phyloP scores from a whole-genome alignment of 2,329 filamentous ascomycete species.

The Cercospora nicotianae region DNA sequence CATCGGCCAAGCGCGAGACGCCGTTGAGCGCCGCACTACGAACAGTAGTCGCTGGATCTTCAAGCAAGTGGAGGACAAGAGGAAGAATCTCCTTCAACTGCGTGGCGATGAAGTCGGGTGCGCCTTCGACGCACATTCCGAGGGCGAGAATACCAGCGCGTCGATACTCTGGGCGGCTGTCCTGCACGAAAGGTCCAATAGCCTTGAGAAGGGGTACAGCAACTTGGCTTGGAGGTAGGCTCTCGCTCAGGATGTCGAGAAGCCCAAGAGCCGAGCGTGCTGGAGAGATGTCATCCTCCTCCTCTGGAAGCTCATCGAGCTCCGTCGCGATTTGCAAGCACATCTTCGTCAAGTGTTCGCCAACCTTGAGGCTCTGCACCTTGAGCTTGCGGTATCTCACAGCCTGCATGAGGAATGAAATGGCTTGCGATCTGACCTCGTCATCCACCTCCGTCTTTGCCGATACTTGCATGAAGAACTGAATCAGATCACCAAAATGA shows the following conservation, averaged over 20 bases:
- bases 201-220: conserved; percentile 88
- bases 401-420: conserved; percentile 90
- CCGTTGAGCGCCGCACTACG: conserved; percentile 84
- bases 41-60: conserved; percentile 81
- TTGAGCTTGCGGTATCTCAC: conserved; percentile 93
- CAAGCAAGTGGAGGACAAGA: conserved; percentile 75
- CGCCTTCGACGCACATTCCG: conserved; percentile 92
- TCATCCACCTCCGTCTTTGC: conserved; percentile 75
- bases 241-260: conserved; percentile 83
- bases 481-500: conserved; percentile 85
- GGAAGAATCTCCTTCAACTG: conserved; percentile 86
- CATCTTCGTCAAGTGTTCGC: conserved; percentile 82
- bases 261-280: conserved; percentile 81
- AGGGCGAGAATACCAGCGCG: conserved; percentile 89
- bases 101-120: conserved; percentile 94
- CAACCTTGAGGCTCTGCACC: conserved; percentile 86
- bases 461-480: conserved; percentile 90
- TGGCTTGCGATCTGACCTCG: conserved; percentile 82
- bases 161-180: conserved; percentile 72
- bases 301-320: conserved; percentile 68
- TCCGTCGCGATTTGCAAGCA: conserved; percentile 87
- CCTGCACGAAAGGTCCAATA: conserved; percentile 77
- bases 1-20: conserved; percentile 86
- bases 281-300: conserved; percentile 84
- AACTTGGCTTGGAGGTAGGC: conserved; percentile 88